A percentile compares a stretch with the other conserved stretches of the same genome.
These are phyloP conservation scores for Gracilariopsis chorda DNA, from an alignment of 23 red algal species.

Conservation along the genomic window DNA sequence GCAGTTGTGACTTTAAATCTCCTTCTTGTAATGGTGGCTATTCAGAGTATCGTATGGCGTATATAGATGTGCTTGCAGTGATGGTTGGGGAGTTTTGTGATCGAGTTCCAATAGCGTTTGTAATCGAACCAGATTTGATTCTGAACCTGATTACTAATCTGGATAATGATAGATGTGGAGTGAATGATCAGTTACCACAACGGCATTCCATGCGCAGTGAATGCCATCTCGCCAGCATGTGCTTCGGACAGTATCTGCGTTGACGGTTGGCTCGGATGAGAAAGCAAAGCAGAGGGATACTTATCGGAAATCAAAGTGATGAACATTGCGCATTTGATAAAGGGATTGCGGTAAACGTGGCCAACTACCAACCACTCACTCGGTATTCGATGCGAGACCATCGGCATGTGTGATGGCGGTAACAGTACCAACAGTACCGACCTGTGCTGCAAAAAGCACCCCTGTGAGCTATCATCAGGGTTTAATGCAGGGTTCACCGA, in stretches of 20 bases:
- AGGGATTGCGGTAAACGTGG: slow-evolving; percentile 20
- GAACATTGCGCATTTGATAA: neutral
- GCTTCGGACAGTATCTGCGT: neutral
- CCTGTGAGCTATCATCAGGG: neutral
- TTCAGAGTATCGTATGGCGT: neutral
- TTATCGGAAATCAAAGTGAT: neutral
- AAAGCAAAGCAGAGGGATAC: neutral
- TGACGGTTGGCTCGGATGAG: slow-evolving; percentile 50
- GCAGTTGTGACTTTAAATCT: slow-evolving; percentile 13
- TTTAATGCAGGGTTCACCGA: slow-evolving; percentile 9
- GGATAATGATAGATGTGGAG: neutral
- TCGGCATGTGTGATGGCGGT: slow-evolving; percentile 12
- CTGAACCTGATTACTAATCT: slow-evolving; percentile 25
- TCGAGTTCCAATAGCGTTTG: slow-evolving; percentile 14
- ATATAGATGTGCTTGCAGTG: neutral
- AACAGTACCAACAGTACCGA: neutral
- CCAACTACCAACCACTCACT: slow-evolving; percentile 12
- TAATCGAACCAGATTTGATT: slow-evolving; percentile 28
- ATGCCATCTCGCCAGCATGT: neutral
- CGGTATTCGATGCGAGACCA: neutral
- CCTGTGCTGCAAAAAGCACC: slow-evolving; percentile 14
- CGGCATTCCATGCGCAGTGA: slow-evolving; percentile 5
- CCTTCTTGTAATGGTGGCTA: neutral
- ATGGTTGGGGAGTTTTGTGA: neutral
- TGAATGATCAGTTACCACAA: neutral